Evolutionary conservation across 768 basidiomycete genomes (phyloP), one percentile per base, ranked within the genome.

Genomic region (Mycena pura): DNA sequence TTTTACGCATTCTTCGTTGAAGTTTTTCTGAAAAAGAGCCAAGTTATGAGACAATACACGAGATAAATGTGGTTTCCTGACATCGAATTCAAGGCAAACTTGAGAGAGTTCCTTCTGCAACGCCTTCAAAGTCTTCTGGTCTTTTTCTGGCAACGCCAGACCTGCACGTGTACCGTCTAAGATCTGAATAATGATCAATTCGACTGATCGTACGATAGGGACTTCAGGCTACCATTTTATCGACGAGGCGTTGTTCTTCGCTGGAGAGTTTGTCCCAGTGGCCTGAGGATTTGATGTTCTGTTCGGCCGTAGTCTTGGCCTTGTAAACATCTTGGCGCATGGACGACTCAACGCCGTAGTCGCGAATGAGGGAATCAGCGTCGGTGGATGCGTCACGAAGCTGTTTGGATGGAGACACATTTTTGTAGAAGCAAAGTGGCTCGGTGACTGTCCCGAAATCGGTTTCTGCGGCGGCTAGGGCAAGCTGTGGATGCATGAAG

Each of bases 301-400:
- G 83, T 69, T 89, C 81, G 0, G 92, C 92, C 6, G 83, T 81
- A 7, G 83, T 75, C 73, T 92, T 91, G 41, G 89, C 89, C 46
- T 84, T 78, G 79, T 84, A 95, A 46, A 95, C 83, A 69, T 96
- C 94, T 47, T 89, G 70, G 13, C 93, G 86, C 90, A 94, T 93
- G 14, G 87, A 88, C 1, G 84, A 79, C 69, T 95, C 91, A 53
- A 94, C 90, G 24, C 78, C 78, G 65, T 85, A 93, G 65, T 92
- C 86, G 55, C 89, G 86, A 17, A 87, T 76, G 29, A 85, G 77
- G n/a, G 84, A 81, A 70, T 94, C 91, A 3, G 89, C 88, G 38
- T 84, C 83, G 55, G 86, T 92, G 5, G 91, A 88, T 1, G 92
- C 91, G 70, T 95, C 93, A 1, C 93, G 85, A n/a, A 95, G 82